These are phyloP conservation scores for Huntiella omanensis DNA, from an alignment of 2,329 filamentous ascomycete genomes.

Conservation along the genomic window DNA sequence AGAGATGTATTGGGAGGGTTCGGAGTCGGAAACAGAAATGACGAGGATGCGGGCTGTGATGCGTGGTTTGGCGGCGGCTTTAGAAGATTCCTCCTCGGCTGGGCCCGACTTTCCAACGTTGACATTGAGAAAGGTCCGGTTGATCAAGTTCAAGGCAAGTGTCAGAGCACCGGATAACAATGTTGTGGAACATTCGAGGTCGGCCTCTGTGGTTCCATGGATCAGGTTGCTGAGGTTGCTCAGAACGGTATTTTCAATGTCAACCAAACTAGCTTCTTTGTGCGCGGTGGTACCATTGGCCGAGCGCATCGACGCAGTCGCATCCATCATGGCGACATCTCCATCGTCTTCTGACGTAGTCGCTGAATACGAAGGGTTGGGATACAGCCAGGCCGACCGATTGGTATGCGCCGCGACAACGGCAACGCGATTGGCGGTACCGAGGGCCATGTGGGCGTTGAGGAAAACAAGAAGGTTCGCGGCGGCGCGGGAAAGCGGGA, in stretches of 20 bases:
- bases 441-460: constrained; percentile 88
- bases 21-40: constrained; percentile 67
- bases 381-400: constrained; percentile 79
- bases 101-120: constrained; percentile 22
- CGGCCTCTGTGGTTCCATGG: constrained; percentile 40
- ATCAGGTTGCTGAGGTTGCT: constrained; percentile 57
- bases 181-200: constrained; percentile 59
- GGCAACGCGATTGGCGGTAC: constrained; percentile 81
- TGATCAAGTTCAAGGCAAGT: constrained; percentile 74
- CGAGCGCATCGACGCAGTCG: constrained; percentile 16
- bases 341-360: constrained; percentile 19
- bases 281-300: constrained; percentile 35
- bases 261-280: constrained; percentile 83
- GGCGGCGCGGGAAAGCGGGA: constrained; percentile 68
- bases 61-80: constrained; percentile 27
- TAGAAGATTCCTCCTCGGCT: constrained; percentile 28
- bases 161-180: constrained; percentile 84
- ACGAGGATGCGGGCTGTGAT: constrained; percentile 55
- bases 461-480: constrained; percentile 87
- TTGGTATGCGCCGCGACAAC: constrained; percentile 79
- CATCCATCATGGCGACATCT: constrained; percentile 40
- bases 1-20: constrained; percentile 84
- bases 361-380: constrained; percentile 25
- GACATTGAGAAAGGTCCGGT: constrained; percentile 55
- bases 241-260: constrained; percentile 67